Percentiles rank a stretch among this genome's conserved stretches.
Conservation (phyloP, 2,329 filamentous ascomycete species). For the Parasarocladium wereldwijsianum region DNA sequence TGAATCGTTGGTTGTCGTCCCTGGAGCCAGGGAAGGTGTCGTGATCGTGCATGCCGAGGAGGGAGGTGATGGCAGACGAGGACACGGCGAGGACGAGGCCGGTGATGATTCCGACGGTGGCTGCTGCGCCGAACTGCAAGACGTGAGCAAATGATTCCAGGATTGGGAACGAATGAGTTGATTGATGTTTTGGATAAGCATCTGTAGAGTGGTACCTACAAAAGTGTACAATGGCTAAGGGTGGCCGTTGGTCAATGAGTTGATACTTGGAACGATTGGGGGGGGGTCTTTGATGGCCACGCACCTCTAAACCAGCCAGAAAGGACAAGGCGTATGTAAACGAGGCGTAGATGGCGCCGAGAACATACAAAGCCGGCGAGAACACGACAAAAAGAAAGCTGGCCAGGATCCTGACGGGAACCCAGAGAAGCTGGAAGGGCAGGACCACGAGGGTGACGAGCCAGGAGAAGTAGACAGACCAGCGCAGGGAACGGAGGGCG, state of each 20-base stretch:
- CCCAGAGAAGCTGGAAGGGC: conserved; percentile 15
- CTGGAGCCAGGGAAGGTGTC: background rate
- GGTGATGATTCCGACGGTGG: conserved; percentile 48
- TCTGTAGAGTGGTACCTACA: conserved; percentile 18
- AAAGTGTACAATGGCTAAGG: conserved; percentile 26
- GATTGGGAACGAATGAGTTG: too few relatives aligned
- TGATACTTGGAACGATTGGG: background rate
- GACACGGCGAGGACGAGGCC: conserved; percentile 44
- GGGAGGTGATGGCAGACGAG: conserved; percentile 37
- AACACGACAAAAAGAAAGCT: conserved; percentile 16
- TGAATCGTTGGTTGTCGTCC: conserved; percentile 6
- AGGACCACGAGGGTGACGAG: conserved; percentile 10
- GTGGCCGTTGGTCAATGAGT: background rate
- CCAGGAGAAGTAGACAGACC: conserved; percentile 11
- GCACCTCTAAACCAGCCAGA: conserved; percentile 21
- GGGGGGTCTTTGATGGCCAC: conserved; percentile 5
- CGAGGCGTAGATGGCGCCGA: conserved; percentile 13
- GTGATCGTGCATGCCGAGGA: conserved; percentile 25
- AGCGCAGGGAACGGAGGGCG: conserved; percentile 12
- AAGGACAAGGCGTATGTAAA: conserved; percentile 12
- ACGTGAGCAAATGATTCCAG: too few relatives aligned
- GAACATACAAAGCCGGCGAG: conserved; percentile 21
- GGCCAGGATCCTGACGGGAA: conserved; percentile 15
- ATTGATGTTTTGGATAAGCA: too few relatives aligned
- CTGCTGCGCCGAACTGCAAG: conserved; percentile 49